Base-by-base conservation (phyloP, 495 filamentous ascomycete genomes). In the Penicillium subrubescens region DNA sequence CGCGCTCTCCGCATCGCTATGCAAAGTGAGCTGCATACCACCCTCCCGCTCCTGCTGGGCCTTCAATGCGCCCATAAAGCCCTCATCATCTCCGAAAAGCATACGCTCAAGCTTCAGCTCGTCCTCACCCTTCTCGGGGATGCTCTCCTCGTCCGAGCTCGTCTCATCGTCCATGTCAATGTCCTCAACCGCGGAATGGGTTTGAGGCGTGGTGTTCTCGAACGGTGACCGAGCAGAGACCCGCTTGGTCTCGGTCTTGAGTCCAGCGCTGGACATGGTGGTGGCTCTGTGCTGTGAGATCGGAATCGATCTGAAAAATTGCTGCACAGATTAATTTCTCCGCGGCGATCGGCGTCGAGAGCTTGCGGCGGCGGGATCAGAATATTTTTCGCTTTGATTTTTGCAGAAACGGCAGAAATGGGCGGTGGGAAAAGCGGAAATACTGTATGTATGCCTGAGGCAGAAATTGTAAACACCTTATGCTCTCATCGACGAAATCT, bases 61-160 rank as follows among this genome's bases (percentile, higher is more conserved):
- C 64, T 88, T 88, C 66, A 97, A 80, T 53, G 87, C 88, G 46
- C 86, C 83, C 51, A 86, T 85, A 73, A 97, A 97, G 31, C 88
- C 91, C n/a, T 84, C 84, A 48, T 89, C 84, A 70, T 95, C 90
- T 33, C 94, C 94, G 55, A 98, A 90, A 2, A 98, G 89, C 62
- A 96, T 81, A 63, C 86, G 84, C 78, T 97, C 93, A 17, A 98
- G 85, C 73, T 92, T 92, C 69, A 86, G 84, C 72, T 98, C 94
- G 35, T 88, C 86, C 57, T 84, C 87, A 68, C 96, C 92, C 73
- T 93, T 94, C 48, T 89, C 88, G 17, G 80, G 75, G 35, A 67
- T 54, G 55, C 78, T 74, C 50, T 84, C 79, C 15, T 83, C 80
- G 27, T 81, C 78, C 8, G 71, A 72, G 29, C 66, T 74, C 8